Conservation (phyloP, 345 rosid genomes). For the Mercurialis annua region DNA sequence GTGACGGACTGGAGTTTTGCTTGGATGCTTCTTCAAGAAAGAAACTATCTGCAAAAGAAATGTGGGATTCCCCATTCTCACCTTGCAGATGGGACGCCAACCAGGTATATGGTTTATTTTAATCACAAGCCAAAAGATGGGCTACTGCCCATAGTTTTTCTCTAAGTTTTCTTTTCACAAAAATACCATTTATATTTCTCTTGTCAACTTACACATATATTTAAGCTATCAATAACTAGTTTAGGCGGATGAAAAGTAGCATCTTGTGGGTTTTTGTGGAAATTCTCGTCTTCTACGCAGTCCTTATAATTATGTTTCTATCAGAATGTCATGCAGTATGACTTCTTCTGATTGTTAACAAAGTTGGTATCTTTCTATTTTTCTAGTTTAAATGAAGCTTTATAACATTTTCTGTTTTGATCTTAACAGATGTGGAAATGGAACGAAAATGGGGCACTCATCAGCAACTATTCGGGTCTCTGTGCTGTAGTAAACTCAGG, state of each 20-base stretch:
- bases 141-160: too few species aligned
- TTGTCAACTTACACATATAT: too few species aligned
- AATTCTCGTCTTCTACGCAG: background rate
- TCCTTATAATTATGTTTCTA: background rate
- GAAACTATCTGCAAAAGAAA: slow-evolving; percentile 65
- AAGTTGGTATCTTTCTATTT: background rate
- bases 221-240: too few species aligned
- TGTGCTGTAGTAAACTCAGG: slow-evolving; percentile 59
- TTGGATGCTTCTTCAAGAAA: slow-evolving; percentile 64
- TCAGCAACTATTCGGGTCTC: slow-evolving; percentile 77
- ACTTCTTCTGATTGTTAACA: background rate
- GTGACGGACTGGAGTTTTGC: slow-evolving; percentile 54
- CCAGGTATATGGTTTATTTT: slow-evolving; percentile 49
- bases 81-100: slow-evolving; percentile 67
- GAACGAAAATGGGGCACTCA: slow-evolving; percentile 49
- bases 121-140: background rate
- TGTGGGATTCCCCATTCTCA: slow-evolving; percentile 53
- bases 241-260: too few species aligned
- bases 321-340: background rate
- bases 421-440: slow-evolving; percentile 78
- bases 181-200: too few species aligned
- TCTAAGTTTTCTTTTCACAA: too few species aligned
- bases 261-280: background rate
- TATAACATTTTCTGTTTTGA: slow-evolving; percentile 4
- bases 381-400: slow-evolving; percentile 5